These are phyloP conservation scores for Pichia sp. DNA, from an alignment of 1,139 yeast genomes.

Conservation along the genomic window DNA sequence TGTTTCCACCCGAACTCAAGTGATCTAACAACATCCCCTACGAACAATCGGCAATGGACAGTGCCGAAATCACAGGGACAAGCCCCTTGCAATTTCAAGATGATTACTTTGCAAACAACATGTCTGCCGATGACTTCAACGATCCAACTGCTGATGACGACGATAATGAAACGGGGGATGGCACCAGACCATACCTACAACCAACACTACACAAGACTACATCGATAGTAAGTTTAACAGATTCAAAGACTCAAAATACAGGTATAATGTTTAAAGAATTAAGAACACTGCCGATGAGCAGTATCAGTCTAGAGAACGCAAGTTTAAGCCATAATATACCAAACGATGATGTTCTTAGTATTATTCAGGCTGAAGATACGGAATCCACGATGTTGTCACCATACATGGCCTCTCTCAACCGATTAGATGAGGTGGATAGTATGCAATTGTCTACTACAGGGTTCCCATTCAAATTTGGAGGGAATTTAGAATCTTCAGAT, in stretches of 20 bases:
- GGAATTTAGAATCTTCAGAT: slow-evolving; percentile 28
- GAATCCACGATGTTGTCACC: slow-evolving; percentile 12
- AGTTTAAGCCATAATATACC: not conserved
- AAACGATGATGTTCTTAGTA: not conserved
- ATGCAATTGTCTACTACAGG: no score
- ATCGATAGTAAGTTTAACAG: slow-evolving; percentile 8
- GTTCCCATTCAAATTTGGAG: slow-evolving; percentile 21
- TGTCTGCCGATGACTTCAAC: slow-evolving; percentile 9
- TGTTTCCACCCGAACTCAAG: no score
- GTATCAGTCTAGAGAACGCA: slow-evolving; percentile 12
- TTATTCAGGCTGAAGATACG: slow-evolving; percentile 10
- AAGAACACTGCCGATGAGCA: slow-evolving; percentile 12
- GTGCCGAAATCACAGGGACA: slow-evolving; percentile 2
- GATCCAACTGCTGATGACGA: not conserved
- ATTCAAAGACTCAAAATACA: not conserved
- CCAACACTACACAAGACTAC: slow-evolving; percentile 6
- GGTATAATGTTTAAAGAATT: slow-evolving; percentile 15
- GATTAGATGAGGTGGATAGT: no score
- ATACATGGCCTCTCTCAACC: not conserved
- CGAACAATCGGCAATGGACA: not conserved
- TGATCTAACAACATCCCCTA: no score
- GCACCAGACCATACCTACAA: slow-evolving; percentile 8
- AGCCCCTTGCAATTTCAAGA: slow-evolving; percentile 11
- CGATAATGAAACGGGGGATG: not conserved
- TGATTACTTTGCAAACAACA: slow-evolving; percentile 13